Evolutionary conservation across 2,329 filamentous ascomycete genomes (phyloP).

Genomic region (Didymella segeticola): DNA sequence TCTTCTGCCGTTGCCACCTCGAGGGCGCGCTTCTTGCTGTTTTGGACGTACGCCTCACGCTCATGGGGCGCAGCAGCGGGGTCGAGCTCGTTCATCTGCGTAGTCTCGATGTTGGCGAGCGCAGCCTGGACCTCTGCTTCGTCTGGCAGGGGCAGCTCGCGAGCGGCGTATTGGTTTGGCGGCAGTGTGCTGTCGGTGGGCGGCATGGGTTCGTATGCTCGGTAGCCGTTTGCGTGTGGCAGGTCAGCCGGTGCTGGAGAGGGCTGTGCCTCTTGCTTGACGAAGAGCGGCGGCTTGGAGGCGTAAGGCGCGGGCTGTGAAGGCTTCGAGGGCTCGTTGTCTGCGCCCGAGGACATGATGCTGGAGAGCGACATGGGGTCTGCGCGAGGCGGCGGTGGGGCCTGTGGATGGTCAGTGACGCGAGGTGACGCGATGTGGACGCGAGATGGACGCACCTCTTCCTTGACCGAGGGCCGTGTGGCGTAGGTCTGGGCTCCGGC

Average conservation of each 20-base stretch:
- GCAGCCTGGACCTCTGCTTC: conserved; percentile 73
- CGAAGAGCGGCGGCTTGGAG: conserved; percentile 37
- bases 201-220: conserved; percentile 34
- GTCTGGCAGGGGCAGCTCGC: conserved; percentile 47
- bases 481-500: conserved; percentile 40
- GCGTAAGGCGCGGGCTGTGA: conserved; percentile 43
- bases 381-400: conserved; percentile 71
- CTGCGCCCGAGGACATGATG: conserved; percentile 84
- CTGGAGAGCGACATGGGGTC: conserved; percentile 97
- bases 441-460: conserved; percentile 37
- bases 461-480: conserved; percentile 41
- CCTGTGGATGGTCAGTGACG: conserved; percentile 26
- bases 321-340: conserved; percentile 68
- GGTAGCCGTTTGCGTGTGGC: conserved; percentile 26
- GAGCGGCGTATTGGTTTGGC: conserved; percentile 26
- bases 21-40: conserved; percentile 70
- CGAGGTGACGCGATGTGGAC: conserved; percentile 19
- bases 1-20: conserved; percentile 70
- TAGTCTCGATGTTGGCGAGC: conserved; percentile 65
- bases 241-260: conserved; percentile 39
- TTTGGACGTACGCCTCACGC: conserved; percentile 60
- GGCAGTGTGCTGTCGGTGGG: conserved; percentile 28
- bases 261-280: conserved; percentile 45
- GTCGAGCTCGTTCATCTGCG: conserved; percentile 65
- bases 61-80: conserved; percentile 59